Evolutionary conservation across 805 yeast genomes (phyloP).

Genomic region (Suhomyces prunicola): DNA sequence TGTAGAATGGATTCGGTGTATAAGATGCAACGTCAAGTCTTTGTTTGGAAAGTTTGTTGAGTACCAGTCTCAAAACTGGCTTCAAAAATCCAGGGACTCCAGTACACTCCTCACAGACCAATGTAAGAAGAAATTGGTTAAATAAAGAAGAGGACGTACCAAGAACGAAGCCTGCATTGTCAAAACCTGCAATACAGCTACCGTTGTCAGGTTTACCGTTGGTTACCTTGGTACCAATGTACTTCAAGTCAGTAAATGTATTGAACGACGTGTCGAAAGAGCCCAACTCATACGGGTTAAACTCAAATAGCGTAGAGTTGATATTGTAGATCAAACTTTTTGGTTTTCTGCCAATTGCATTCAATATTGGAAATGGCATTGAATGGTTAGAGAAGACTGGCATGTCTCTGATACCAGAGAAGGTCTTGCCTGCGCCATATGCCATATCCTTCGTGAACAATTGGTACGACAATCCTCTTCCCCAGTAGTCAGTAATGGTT

Average conservation of each 20-base stretch:
- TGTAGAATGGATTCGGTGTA: slow-evolving; percentile 37
- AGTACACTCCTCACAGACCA: slow-evolving; percentile 33
- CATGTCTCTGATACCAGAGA: slow-evolving; percentile 32
- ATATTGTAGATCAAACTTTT: slow-evolving; percentile 26
- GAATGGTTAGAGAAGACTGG: slow-evolving; percentile 30
- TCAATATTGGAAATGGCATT: slow-evolving; percentile 41
- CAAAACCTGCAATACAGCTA: slow-evolving; percentile 33
- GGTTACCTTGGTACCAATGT: slow-evolving; percentile 32
- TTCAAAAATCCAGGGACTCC: slow-evolving; percentile 23
- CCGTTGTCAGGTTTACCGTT: slow-evolving; percentile 28
- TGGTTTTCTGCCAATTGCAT: slow-evolving; percentile 36
- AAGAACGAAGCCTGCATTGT: slow-evolving; percentile 37
- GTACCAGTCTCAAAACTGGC: slow-evolving; percentile 21
- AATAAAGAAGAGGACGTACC: slow-evolving; percentile 42
- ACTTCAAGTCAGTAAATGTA: slow-evolving; percentile 35
- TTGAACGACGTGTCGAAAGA: slow-evolving; percentile 39
- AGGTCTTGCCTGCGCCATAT: slow-evolving; percentile 24
- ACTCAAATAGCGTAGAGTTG: slow-evolving; percentile 39
- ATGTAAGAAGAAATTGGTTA: slow-evolving; percentile 32
- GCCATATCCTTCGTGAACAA: slow-evolving; percentile 38
- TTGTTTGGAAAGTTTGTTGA: slow-evolving; percentile 21
- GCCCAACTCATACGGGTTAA: slow-evolving; percentile 43
- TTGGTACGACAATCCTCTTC: slow-evolving; percentile 69
- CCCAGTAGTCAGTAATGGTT: slow-evolving; percentile 79
- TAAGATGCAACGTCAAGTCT: slow-evolving; percentile 32